Conservation (phyloP, 1,284 basidiomycete genomes). For the Rhodofomes roseus region DNA sequence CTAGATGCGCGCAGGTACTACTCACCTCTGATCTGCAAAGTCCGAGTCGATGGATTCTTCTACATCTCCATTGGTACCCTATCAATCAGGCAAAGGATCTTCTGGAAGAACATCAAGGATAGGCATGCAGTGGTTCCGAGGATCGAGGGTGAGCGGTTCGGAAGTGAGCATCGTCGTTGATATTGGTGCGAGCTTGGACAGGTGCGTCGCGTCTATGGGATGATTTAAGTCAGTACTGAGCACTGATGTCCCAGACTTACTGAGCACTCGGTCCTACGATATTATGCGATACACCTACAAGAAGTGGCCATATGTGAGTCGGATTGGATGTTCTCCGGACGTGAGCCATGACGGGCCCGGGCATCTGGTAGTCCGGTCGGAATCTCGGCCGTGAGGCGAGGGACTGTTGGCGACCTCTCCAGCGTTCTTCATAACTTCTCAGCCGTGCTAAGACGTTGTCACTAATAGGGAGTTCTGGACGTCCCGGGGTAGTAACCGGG, state of each 20-base stretch:
- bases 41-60: constrained; percentile 25
- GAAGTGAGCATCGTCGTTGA: constrained; percentile 11
- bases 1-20: constrained; percentile 22
- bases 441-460: no score
- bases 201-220: constrained; percentile 27
- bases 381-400: constrained; percentile 6
- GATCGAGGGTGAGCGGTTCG: constrained; percentile 13
- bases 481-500: no score
- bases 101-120: constrained; percentile 28
- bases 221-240: neutral
- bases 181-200: constrained; percentile 8
- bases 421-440: neutral
- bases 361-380: constrained; percentile 8
- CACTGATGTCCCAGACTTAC: no score
- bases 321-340: constrained; percentile 10
- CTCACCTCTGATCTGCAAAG: constrained; percentile 24
- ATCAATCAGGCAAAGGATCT: constrained; percentile 19
- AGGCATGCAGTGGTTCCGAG: constrained; percentile 29
- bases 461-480: no score
- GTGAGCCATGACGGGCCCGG: neutral
- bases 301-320: neutral
- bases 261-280: neutral
- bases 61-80: constrained; percentile 19
- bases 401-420: constrained; percentile 2
- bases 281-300: neutral